Evolutionary conservation across 1,284 basidiomycete species (phyloP), one percentile per base, ranked within the genome.

Genomic region (Boletus sp.): DNA sequence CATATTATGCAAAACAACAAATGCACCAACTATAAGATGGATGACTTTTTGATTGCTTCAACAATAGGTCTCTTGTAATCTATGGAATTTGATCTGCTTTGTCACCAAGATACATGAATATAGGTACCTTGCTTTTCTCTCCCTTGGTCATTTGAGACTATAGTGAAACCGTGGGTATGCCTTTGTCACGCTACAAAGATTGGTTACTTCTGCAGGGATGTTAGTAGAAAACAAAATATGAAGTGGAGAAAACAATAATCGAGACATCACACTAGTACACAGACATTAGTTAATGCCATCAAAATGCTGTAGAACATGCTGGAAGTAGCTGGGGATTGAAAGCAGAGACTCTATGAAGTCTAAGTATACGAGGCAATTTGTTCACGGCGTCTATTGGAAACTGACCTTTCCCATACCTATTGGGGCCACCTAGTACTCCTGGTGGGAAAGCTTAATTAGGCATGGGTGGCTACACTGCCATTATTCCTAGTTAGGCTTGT

Each of bases 261-360:
- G 92, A 91, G 24, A 94, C 75, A 1, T 92, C 92, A 53, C 79
- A 77, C 82, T 89, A 52, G 1, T 39, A 37, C 6, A 24, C 2
- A 45, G 7, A 33, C 29, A 7, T 41, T 46, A 20, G 16, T 45
- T 7, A 22, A 11, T 18, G 2, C n/a, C n/a, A n/a, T n/a, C n/a
- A n/a, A 31, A 42, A 42, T 2, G 8, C 7, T 6, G 2, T 18
- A 16, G 7, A 43, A 86, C 86, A 53, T 84, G 78, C 46, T 82
- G 83, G 24, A 85, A 20, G 90, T 76, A 0, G 92, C 92, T 31
- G 93, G 92, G 12, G 94, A 78, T 73, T 95, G 93, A 66, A 94
- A 96, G 73, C 92, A 96, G 5, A 95, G 67, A 62, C 91, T 91
- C 88, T 74, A 49, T 12, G 33, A 12, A 48, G n/a, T 16, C 20